A percentile compares a stretch with the other conserved stretches of the same genome.
Evolutionary conservation across 2,329 filamentous ascomycete species (phyloP).

Genomic region (Cladophialophora psammophila): DNA sequence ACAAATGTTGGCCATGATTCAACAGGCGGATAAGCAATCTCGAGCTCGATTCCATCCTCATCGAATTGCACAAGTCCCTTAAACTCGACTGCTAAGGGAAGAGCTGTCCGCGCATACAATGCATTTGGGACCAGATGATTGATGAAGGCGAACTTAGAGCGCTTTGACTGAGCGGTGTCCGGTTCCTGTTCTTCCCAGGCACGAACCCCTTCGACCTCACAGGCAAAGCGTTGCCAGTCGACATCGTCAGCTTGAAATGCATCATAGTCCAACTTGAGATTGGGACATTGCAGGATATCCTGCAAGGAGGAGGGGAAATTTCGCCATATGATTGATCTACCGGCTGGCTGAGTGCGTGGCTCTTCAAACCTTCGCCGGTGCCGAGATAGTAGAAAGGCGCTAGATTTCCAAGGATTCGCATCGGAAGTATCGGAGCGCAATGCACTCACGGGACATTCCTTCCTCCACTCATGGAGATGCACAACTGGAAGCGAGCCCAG

Average conservation of each 20-base stretch:
- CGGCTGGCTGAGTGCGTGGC: not conserved
- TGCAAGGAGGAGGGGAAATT: conserved; percentile 31
- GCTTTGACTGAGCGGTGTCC: conserved; percentile 10
- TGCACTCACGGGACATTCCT: conserved; percentile 24
- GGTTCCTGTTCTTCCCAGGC: conserved; percentile 53
- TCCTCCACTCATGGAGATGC: conserved; percentile 28
- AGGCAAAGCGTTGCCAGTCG: conserved; percentile 34
- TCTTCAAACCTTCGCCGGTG: conserved; percentile 11
- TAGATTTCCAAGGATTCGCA: conserved; percentile 14
- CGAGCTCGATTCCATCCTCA: conserved; percentile 20
- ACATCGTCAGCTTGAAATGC: conserved; percentile 23
- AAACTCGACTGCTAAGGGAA: conserved; percentile 12
- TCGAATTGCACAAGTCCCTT: conserved; percentile 29
- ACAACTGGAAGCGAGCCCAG: conserved; percentile 31
- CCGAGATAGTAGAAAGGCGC: not conserved
- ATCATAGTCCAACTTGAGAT: conserved; percentile 19
- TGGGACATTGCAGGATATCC: conserved; percentile 26
- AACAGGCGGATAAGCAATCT: conserved; percentile 24
- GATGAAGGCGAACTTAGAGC: conserved; percentile 34
- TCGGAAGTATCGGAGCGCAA: conserved; percentile 22
- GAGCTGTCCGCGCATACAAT: conserved; percentile 16
- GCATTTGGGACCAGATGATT: conserved; percentile 34
- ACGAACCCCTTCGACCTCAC: conserved; percentile 58
- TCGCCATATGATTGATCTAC: conserved; percentile 26
- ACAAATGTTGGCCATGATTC: conserved; percentile 34